These are phyloP conservation scores for Torulaspora franciscae DNA, from an alignment of 805 yeast species.

Conservation along the genomic window DNA sequence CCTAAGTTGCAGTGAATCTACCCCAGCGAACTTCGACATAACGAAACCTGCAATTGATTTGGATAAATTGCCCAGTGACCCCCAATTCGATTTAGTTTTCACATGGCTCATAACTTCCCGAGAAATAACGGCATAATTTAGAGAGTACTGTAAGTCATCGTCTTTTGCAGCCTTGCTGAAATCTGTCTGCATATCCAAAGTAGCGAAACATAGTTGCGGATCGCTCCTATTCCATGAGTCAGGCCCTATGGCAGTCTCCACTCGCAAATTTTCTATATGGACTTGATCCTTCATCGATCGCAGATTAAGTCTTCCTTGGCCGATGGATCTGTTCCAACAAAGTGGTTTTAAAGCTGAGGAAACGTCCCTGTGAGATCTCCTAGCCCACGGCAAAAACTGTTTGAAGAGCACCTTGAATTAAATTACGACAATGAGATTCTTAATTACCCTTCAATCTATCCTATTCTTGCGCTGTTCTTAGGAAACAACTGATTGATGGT, in stretches of 20 bases:
- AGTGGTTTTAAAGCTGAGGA: slow-evolving; percentile 1
- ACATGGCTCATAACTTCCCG: slow-evolving; percentile 55
- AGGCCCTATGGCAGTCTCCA: slow-evolving; percentile 60
- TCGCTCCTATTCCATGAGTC: slow-evolving; percentile 70
- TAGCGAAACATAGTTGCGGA: slow-evolving; percentile 60
- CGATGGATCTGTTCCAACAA: not conserved
- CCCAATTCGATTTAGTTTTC: slow-evolving; percentile 36
- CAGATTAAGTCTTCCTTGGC: not conserved
- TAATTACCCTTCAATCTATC: not conserved
- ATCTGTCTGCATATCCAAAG: slow-evolving; percentile 58
- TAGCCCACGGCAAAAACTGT: not conserved
- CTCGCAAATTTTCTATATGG: slow-evolving; percentile 51
- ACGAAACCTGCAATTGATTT: slow-evolving; percentile 44
- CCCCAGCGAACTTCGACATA: slow-evolving; percentile 33
- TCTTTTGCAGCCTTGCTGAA: slow-evolving; percentile 68
- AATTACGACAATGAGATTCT: not conserved
- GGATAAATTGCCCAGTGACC: slow-evolving; percentile 40
- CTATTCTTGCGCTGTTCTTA: not conserved
- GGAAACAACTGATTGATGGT: not conserved
- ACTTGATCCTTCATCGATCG: slow-evolving; percentile 26
- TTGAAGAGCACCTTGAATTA: slow-evolving; percentile 1
- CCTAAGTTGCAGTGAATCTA: slow-evolving; percentile 19
- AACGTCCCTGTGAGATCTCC: not conserved
- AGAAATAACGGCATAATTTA: slow-evolving; percentile 84
- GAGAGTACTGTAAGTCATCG: slow-evolving; percentile 76